A percentile compares a stretch with the other conserved stretches of the same genome.
These are phyloP conservation scores for Cyberlindnera amylophila DNA, from an alignment of 805 yeast genomes.

Conservation along the genomic window DNA sequence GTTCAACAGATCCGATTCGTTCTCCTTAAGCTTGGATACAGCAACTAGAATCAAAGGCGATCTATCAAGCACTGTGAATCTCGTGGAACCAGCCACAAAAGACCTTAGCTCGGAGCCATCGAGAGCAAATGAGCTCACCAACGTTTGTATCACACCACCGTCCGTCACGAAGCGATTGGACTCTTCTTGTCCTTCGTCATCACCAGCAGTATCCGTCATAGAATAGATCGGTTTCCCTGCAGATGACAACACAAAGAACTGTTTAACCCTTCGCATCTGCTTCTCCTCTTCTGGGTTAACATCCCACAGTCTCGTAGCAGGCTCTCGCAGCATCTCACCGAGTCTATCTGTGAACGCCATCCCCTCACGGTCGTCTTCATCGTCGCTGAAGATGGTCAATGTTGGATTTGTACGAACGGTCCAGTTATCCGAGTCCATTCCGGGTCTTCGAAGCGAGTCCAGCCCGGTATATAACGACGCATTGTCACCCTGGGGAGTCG, in stretches of 20 bases:
- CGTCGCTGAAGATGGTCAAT: conserved; percentile 27
- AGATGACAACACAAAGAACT: conserved; percentile 70
- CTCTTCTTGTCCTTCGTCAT: conserved; percentile 52
- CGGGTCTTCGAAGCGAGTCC: neutral
- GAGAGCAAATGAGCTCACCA: conserved; percentile 63
- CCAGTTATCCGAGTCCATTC: conserved; percentile 13
- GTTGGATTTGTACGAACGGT: conserved; percentile 29
- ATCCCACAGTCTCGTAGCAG: conserved; percentile 14
- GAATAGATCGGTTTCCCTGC: conserved; percentile 91
- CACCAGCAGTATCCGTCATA: conserved; percentile 42
- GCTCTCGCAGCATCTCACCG: conserved; percentile 26
- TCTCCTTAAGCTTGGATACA: conserved; percentile 53
- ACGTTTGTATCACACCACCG: conserved; percentile 78
- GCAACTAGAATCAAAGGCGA: conserved; percentile 75
- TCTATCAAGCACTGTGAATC: conserved; percentile 57
- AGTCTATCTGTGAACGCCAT: conserved; percentile 17
- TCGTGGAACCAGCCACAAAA: conserved; percentile 47
- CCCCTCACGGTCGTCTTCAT: conserved; percentile 16
- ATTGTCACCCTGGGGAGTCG: neutral
- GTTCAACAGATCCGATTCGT: conserved; percentile 44
- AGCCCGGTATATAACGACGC: neutral
- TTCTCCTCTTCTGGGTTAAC: conserved; percentile 15
- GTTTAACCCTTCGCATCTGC: conserved; percentile 39
- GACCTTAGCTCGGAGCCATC: conserved; percentile 37
- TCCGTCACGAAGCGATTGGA: conserved; percentile 49